Base-by-base conservation (phyloP, 805 yeast genomes). In the Clavispora fructus region DNA sequence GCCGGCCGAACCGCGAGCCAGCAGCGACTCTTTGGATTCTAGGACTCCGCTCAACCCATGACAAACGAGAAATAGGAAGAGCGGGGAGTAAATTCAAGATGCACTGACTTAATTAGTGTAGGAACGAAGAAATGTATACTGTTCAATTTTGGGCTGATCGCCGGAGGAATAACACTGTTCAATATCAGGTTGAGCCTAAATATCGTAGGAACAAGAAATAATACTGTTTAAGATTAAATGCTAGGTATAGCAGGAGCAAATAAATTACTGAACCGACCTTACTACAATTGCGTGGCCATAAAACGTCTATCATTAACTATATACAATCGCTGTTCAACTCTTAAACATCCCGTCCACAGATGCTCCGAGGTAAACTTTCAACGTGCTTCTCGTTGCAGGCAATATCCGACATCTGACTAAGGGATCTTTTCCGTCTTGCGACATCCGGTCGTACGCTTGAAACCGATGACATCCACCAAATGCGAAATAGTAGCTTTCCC, bases 381-480 rank as follows among this genome's bases (percentile, higher is more conserved):
- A 64, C 49, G 86, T 90, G 25, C 75, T 72, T 49, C 80, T 78
- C 0, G 95, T 87, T 7, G 88, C 84, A 1, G 96, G 96, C 29
- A 87, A 63, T 8, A 88, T 58, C 53, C 83, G 83, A 62, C 89
- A 83, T 57, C 77, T 82, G 9, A 89, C 95, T 67, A 75, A 55
- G 0, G 66, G 60, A 26, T 65, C 69, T 13, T 51, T 41, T 1
- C 55, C 59, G 6, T 44, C 43, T 3, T 64, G 59, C 28, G 73
- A 75, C 25, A 63, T 47, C 35, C 74, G 66, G 47, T 87, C 94
- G 59, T 89, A 89, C 0, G 95, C 95, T 62, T 88, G 95, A 54
- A 88, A 84, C 51, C 96, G 65, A 60, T 88, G 96, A 60, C 96
- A 88, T 0, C 96, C 96, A 7, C 96, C 96, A 65, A 88, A 88